Conservation (phyloP, 2,329 filamentous ascomycete species). For the Fusarium sp. region DNA sequence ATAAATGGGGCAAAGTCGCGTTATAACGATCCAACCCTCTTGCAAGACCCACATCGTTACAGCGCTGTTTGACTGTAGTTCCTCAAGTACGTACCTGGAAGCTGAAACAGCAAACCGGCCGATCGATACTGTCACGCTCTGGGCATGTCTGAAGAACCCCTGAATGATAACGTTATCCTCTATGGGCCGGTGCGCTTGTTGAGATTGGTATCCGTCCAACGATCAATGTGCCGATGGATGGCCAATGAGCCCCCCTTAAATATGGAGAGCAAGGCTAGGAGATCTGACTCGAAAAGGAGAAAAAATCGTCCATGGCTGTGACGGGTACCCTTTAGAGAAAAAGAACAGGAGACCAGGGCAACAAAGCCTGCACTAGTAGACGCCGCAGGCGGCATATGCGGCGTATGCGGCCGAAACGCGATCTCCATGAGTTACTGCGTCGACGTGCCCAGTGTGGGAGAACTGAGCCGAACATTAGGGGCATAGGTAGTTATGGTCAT, state of each 20-base stretch:
- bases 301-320: constrained; percentile 4
- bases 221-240: neutral
- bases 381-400: constrained; percentile 13
- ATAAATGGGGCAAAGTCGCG: too few species aligned
- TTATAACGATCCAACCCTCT: too few species aligned
- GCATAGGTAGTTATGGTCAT: neutral
- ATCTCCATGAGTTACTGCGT: constrained; percentile 25
- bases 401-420: constrained; percentile 11
- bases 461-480: constrained; percentile 23
- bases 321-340: neutral
- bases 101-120: constrained; percentile 24
- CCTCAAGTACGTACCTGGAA: neutral
- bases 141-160: constrained; percentile 2
- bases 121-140: constrained; percentile 21
- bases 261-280: constrained; percentile 1
- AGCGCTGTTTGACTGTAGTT: too few species aligned
- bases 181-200: constrained; percentile 4
- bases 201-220: neutral
- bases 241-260: neutral
- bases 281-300: constrained; percentile 28
- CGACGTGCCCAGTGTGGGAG: constrained; percentile 23
- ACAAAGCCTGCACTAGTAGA: constrained; percentile 19
- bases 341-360: constrained; percentile 1
- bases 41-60: too few species aligned
- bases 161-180: constrained; percentile 11